phyloP scores from a whole-genome alignment of 768 basidiomycete genomes.

The Melanogaster broomeanus region DNA sequence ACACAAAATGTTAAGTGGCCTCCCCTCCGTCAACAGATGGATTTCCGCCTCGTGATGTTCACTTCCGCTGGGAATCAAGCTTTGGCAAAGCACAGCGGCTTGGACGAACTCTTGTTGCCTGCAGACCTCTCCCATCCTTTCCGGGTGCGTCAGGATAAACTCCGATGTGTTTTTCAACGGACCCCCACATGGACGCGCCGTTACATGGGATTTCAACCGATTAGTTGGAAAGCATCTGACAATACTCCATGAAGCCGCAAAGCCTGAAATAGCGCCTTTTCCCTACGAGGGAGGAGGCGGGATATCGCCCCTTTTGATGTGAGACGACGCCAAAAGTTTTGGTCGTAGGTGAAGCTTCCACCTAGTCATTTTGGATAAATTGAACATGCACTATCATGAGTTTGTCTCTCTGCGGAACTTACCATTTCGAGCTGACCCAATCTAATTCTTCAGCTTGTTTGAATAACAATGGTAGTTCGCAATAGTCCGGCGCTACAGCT shows the following conservation, averaged over 20 bases:
- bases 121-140: conserved; percentile 37
- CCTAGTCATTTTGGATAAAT: conserved; percentile 12
- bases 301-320: conserved; percentile 21
- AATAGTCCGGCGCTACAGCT: conserved; percentile 45
- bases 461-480: conserved; percentile 36
- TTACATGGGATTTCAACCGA: conserved; percentile 23
- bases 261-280: conserved; percentile 19
- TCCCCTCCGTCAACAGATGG: conserved; percentile 24
- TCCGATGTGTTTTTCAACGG: conserved; percentile 13
- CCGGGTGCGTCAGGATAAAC: conserved; percentile 26
- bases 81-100: conserved; percentile 23
- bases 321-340: conserved; percentile 21
- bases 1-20: conserved; percentile 38
- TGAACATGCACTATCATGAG: too few relatives aligned
- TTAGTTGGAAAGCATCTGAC: conserved; percentile 15
- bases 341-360: conserved; percentile 41
- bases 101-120: too few relatives aligned
- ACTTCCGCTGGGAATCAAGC: conserved; percentile 12
- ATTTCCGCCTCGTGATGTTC: conserved; percentile 13
- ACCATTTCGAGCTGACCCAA: conserved; percentile 45
- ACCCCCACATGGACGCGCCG: conserved; percentile 12
- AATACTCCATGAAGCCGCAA: too few relatives aligned
- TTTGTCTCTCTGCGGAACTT: background rate
- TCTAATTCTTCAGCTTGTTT: conserved; percentile 39
- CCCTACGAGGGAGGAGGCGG: conserved; percentile 25